Base-by-base conservation (phyloP, 805 yeast genomes). In the Tetrapisispora arboricola region DNA sequence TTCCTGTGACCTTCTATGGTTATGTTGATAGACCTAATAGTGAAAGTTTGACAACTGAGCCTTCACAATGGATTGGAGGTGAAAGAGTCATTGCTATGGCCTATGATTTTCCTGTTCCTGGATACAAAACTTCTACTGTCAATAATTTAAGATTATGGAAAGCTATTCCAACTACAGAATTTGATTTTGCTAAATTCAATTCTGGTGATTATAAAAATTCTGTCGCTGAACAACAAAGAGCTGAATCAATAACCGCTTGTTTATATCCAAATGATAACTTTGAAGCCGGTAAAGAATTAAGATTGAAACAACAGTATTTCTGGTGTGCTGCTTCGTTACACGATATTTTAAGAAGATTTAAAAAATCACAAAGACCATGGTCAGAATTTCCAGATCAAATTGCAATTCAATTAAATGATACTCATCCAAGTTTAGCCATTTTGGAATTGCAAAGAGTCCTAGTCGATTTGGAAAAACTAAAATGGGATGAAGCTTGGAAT, bases 301-400 rank as follows among this genome's bases (percentile, higher is more conserved):
- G 96, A 60, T 75, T 87, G 63, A 88, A 88, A 64, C 96, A 87
- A 68, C 96, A 87, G 65, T 88, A 86, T 65, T 88, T 87, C 66
- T 87, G 96, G 96, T 95, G 88, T 40, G 80, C 94, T 39, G 96
- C 96, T 26, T 84, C 95, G 13, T 72, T 88, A 51, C 86, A 83
- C 54, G 96, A 87, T 61, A 87, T 87, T 51, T 76, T 87, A 32
- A 80, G 96, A 59, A 75, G 96, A 56, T 87, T 83, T 67, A 80
- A 86, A 63, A 88, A 88, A 66, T 62, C 78, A 41, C 73, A 73
- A 51, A 71, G 76, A 53, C 74, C 86, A 36, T 87, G 95, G 94
- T 55, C 70, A 27, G 86, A 82, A 58, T 83, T 87, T 60, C 76
- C 95, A 16, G 90, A 84, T 45, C 79, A 80, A 57, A 76, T 85